phyloP scores from a whole-genome alignment of 176 grass and related monocot genomes.

The Elymus sibiricus region DNA sequence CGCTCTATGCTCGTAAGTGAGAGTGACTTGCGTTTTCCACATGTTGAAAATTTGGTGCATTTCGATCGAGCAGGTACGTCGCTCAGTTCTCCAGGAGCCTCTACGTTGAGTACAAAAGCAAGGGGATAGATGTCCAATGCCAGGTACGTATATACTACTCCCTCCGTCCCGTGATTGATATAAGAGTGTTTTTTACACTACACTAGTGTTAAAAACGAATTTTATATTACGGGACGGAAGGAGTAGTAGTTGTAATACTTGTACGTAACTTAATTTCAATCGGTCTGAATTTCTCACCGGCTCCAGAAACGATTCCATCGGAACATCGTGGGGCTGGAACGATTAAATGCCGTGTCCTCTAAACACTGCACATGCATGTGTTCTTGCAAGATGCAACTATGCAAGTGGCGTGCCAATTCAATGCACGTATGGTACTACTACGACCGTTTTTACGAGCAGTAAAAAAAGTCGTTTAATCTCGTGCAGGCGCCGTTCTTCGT shows the following conservation, averaged over 20 bases:
- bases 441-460: not conserved
- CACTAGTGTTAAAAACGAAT: no score
- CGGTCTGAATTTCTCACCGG: no score
- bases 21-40: not conserved
- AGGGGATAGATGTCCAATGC: slow-evolving; percentile 43
- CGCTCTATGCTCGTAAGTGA: no score
- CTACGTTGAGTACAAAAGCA: slow-evolving; percentile 34
- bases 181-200: no score
- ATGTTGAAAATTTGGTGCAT: not conserved
- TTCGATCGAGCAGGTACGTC: slow-evolving; percentile 19
- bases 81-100: slow-evolving; percentile 34
- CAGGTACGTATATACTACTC: not conserved
- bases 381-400: not conserved
- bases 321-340: not conserved
- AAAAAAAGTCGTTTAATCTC: not conserved
- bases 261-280: no score
- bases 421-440: not conserved
- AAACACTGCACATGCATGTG: not conserved
- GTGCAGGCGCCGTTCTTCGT: slow-evolving; percentile 7
- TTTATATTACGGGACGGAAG: no score
- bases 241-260: no score
- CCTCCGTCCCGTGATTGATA: no score
- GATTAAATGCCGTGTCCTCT: not conserved
- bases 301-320: not conserved
- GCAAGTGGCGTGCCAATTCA: not conserved